Evolutionary conservation across 441 rosid genomes (phyloP).

Genomic region (Aquilaria agallochum): DNA sequence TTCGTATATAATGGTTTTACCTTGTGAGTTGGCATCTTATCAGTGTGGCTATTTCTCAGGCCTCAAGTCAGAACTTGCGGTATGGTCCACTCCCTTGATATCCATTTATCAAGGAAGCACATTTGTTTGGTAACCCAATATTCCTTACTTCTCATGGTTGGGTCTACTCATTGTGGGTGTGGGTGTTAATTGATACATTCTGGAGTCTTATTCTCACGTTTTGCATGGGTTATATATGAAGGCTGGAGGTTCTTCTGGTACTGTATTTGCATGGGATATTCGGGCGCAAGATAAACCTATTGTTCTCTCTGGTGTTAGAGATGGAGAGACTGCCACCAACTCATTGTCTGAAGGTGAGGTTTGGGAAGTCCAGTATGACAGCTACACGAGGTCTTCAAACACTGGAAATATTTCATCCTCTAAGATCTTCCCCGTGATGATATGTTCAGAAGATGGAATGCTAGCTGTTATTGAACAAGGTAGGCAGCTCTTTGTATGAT

Average conservation of each 20-base stretch:
- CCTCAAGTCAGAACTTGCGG: slow-evolving; percentile 63
- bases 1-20: no score
- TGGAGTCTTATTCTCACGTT: slow-evolving; percentile 11
- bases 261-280: slow-evolving; percentile 90
- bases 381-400: slow-evolving; percentile 46
- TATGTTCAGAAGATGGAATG: slow-evolving; percentile 93
- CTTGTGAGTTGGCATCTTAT: no score
- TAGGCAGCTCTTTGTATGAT: slow-evolving; percentile 18
- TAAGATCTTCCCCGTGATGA: slow-evolving; percentile 74
- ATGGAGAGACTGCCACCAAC: slow-evolving; percentile 29
- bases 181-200: neutral
- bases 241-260: slow-evolving; percentile 94
- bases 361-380: slow-evolving; percentile 88
- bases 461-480: slow-evolving; percentile 81
- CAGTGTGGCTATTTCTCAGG: slow-evolving; percentile 34
- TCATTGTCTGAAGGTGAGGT: slow-evolving; percentile 80
- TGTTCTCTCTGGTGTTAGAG: slow-evolving; percentile 59
- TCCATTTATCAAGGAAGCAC: slow-evolving; percentile 91
- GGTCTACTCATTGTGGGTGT: neutral
- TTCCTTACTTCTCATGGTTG: no score
- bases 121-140: slow-evolving; percentile 57
- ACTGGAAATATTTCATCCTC: slow-evolving; percentile 49
- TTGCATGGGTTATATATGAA: slow-evolving; percentile 21
- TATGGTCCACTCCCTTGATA: slow-evolving; percentile 75
- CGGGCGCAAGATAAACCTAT: slow-evolving; percentile 71